Evolutionary conservation across 2,329 filamentous ascomycete species (phyloP).

Genomic region (Penicillium sp.): DNA sequence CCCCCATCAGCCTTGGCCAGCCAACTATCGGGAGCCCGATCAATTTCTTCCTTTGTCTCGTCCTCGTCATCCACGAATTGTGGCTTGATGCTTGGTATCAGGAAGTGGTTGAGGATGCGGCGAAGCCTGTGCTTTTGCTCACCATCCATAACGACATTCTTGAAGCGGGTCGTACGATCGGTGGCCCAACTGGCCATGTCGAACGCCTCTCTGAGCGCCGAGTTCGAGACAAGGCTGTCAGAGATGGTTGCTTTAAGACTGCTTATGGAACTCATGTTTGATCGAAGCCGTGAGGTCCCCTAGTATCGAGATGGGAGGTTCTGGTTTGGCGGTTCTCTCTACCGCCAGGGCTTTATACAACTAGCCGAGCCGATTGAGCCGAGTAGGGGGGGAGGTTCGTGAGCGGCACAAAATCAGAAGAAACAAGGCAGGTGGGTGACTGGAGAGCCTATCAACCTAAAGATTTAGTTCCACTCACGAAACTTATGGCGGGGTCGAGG

Average conservation of each 20-base stretch:
- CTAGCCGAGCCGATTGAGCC: background rate
- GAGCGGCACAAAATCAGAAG: background rate
- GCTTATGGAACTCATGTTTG: background rate
- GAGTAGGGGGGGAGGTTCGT: background rate
- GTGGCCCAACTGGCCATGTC: background rate
- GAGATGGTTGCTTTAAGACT: background rate
- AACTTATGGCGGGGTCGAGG: background rate
- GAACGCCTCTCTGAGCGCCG: background rate
- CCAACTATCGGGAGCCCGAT: background rate
- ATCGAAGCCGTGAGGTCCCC: background rate
- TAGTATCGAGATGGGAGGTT: background rate
- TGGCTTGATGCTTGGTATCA: background rate
- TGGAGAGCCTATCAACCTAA: background rate
- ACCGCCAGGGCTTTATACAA: background rate
- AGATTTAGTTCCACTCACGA: background rate
- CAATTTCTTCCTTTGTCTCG: background rate
- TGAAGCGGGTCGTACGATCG: background rate
- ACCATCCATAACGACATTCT: background rate
- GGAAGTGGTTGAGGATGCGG: background rate
- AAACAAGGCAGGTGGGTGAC: background rate
- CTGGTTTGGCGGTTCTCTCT: background rate
- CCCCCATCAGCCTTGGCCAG: background rate
- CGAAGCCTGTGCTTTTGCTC: background rate
- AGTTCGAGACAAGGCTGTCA: conserved; percentile 3
- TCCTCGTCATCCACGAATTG: background rate